phyloP scores from a whole-genome alignment of 352 stramenopile genomes.

The Phytophthora syringae region DNA sequence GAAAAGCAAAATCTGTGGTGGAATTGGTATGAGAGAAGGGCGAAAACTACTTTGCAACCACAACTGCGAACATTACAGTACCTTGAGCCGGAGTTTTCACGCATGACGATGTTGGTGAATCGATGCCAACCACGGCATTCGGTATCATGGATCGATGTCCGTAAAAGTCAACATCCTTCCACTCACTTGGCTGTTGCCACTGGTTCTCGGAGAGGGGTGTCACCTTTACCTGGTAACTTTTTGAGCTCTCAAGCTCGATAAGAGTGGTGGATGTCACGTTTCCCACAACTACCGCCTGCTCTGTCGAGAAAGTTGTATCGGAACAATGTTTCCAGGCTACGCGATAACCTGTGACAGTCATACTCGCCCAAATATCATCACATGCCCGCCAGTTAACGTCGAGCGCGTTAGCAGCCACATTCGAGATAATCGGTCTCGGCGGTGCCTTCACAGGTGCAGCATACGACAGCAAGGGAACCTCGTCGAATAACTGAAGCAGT shows the following conservation, averaged over 20 bases:
- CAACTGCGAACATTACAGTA: constrained; percentile 22
- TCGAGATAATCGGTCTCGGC: constrained; percentile 57
- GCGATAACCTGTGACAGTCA: constrained; percentile 87
- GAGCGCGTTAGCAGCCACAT: constrained; percentile 76
- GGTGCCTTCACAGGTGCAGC: constrained; percentile 45
- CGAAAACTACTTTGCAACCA: background rate
- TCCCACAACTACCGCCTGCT: constrained; percentile 61
- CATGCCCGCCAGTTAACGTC: constrained; percentile 86
- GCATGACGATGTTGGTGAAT: constrained; percentile 53
- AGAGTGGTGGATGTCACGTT: constrained; percentile 95
- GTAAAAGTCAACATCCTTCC: constrained; percentile 89
- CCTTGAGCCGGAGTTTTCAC: constrained; percentile 58
- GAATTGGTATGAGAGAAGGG: background rate
- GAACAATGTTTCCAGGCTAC: constrained; percentile 62
- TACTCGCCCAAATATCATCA: constrained; percentile 65
- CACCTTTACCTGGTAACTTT: constrained; percentile 82
- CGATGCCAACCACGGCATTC: constrained; percentile 58
- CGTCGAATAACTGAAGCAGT: constrained; percentile 65
- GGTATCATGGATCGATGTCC: constrained; percentile 58
- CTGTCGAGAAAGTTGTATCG: constrained; percentile 34
- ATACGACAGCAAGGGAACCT: constrained; percentile 73
- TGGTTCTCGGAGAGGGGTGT: constrained; percentile 81
- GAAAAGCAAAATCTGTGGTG: constrained; percentile 79
- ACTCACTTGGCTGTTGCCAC: constrained; percentile 30
- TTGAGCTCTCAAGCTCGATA: constrained; percentile 58